phyloP scores from a whole-genome alignment of 2,329 filamentous ascomycete genomes.

The Colletotrichum noveboracense region DNA sequence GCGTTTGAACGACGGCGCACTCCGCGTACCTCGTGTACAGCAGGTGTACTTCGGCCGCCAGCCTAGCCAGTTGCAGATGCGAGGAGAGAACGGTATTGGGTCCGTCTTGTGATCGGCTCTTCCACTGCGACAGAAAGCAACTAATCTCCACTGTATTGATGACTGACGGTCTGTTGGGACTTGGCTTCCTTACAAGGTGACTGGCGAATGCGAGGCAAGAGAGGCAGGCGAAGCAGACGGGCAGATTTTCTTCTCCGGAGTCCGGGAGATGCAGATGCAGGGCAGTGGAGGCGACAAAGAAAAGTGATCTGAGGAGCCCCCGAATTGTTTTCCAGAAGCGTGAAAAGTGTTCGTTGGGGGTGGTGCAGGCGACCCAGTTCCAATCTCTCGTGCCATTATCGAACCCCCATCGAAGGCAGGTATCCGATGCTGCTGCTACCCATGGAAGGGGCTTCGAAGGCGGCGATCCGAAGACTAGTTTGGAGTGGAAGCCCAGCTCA shows the following conservation, averaged over 20 bases:
- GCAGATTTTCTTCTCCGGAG: not conserved
- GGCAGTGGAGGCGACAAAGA: not conserved
- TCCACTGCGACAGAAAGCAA: too few relatives aligned
- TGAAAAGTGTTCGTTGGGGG: not conserved
- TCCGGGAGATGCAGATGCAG: not conserved
- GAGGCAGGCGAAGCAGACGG: not conserved
- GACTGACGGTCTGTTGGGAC: not conserved
- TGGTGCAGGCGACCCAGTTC: not conserved
- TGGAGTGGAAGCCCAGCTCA: not conserved
- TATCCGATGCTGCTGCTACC: not conserved
- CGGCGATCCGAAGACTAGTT: not conserved
- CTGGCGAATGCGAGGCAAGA: not conserved
- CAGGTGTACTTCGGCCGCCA: not conserved
- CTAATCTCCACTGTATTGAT: not conserved
- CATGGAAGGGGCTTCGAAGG: not conserved
- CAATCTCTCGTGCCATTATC: not conserved
- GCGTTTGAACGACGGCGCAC: not conserved
- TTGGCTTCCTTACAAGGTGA: not conserved
- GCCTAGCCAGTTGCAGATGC: not conserved
- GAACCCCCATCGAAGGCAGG: not conserved
- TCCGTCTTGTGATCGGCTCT: not conserved
- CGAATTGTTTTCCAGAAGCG: slow-evolving; percentile 19
- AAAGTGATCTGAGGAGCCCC: not conserved
- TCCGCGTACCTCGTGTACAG: not conserved
- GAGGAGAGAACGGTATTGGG: not conserved